Evolutionary conservation across 768 basidiomycete genomes (phyloP), one percentile per base, ranked within the genome.

Genomic region (Lactarius sanguifluus): DNA sequence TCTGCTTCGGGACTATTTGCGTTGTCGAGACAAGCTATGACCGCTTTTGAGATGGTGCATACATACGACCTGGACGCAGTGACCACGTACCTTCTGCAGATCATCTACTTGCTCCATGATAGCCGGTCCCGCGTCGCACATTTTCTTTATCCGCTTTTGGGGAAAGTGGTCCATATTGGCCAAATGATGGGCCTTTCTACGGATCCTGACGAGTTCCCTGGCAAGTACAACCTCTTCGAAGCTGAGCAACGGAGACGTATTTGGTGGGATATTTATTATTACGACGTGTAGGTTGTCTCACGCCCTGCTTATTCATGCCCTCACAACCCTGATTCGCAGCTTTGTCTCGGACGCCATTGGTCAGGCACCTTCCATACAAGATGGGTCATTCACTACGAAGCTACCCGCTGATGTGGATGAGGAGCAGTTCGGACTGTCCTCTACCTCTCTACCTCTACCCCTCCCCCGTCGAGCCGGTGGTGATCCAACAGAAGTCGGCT

Each of bases 201-300:
- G 34, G 89, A 91, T 69, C 85, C 86, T 0, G 84, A 84, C 67
- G 83, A 83, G 66, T 79, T 79, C 64, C 76, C 79, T 0, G 79
- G 80, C 34, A 81, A 74, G 71, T 83, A 82, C 70, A 79, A 70
- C 54, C 74, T 83, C 2, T 85, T 82, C 56, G 81, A 86, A 57
- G 81, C 81, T 13, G 83, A 85, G 74, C 76, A 80, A 58, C 76
- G 86, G 62, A 75, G 84, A 64, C 76, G 86, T 68, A 75, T 90
- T 7, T 91, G 91, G 89, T 93, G 91, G 91, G 88, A 90, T 61
- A 80, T 91, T 13, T 82, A 86, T 72, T 90, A 84, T 75, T 91
- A 86, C 74, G 92, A 93, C 74, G 72, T 88, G 91, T 92, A 74
- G 71, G 89, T 83, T 8, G 36, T 36, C 9, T 47, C 25, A 28